Conservation (phyloP, 2,329 filamentous ascomycete genomes). For the Didymella sp. region DNA sequence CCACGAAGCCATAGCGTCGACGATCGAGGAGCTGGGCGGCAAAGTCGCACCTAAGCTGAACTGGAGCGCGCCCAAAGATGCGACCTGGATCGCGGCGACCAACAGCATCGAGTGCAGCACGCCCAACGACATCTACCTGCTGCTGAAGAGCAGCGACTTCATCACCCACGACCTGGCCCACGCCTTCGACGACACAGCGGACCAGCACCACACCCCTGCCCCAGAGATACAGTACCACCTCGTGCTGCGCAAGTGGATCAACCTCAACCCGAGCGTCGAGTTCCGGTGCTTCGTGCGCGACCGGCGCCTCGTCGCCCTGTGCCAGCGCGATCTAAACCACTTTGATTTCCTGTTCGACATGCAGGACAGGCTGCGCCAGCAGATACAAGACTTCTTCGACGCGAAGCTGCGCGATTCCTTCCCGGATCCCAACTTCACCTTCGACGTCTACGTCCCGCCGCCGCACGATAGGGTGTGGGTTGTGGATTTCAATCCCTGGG, state of each 20-base stretch:
- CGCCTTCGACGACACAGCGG: constrained; percentile 78
- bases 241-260: constrained; percentile 86
- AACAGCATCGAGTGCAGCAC: constrained; percentile 92
- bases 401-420: constrained; percentile 77
- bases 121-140: constrained; percentile 89
- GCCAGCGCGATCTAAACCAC: constrained; percentile 88
- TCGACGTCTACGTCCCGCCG: constrained; percentile 89
- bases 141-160: constrained; percentile 94
- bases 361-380: constrained; percentile 69
- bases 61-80: constrained; percentile 97
- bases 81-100: constrained; percentile 84
- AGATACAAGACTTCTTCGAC: constrained; percentile 79
- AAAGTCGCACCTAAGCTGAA: constrained; percentile 92
- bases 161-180: constrained; percentile 93
- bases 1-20: constrained; percentile 77
- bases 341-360: constrained; percentile 81
- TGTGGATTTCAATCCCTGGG: constrained; percentile 96
- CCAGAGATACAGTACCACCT: constrained; percentile 74
- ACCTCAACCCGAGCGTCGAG: constrained; percentile 87
- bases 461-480: constrained; percentile 79
- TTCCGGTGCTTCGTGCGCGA: constrained; percentile 95
- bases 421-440: constrained; percentile 81
- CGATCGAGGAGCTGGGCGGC: constrained; percentile 82
- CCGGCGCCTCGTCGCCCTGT: constrained; percentile 78
- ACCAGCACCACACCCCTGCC: constrained; percentile 29